Conservation (phyloP, 352 stramenopile species). For the Stephanocyclus meneghinianus region DNA sequence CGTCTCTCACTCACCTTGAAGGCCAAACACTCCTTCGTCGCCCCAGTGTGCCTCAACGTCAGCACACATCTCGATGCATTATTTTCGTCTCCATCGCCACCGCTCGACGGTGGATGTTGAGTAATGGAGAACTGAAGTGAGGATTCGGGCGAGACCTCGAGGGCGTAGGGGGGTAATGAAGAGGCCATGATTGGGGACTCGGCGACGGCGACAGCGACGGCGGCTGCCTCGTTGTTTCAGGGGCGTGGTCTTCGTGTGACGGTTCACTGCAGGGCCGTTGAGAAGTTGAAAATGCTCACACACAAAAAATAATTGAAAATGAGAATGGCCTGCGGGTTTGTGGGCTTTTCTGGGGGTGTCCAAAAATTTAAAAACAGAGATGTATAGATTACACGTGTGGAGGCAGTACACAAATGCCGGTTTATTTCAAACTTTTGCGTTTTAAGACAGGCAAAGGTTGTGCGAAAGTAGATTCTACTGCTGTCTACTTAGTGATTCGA, state of each 20-base stretch:
- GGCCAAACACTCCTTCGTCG: slow-evolving; percentile 61
- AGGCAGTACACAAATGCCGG: no score
- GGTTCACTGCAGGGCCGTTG: no score
- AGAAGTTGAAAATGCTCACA: neutral
- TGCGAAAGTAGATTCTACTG: no score
- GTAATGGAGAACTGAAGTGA: slow-evolving; percentile 75
- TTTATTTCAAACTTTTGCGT: no score
- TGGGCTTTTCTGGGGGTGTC: no score
- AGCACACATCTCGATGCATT: slow-evolving; percentile 61
- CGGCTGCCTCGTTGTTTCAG: neutral
- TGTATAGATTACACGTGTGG: no score
- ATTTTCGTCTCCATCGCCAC: slow-evolving; percentile 19
- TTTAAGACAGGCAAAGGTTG: no score
- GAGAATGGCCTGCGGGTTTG: no score
- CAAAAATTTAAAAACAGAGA: no score
- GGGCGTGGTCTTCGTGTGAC: neutral
- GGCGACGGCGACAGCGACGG: neutral
- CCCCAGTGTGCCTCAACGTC: slow-evolving; percentile 68
- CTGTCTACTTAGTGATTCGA: no score
- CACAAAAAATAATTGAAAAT: no score
- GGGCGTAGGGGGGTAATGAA: slow-evolving; percentile 30
- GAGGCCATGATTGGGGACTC: slow-evolving; percentile 13
- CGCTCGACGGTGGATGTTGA: slow-evolving; percentile 36
- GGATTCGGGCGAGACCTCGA: slow-evolving; percentile 69
- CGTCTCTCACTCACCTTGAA: slow-evolving; percentile 61